phyloP scores from a whole-genome alignment of 2,329 filamentous ascomycete genomes.

The Aspergillus pseudoglaucus region DNA sequence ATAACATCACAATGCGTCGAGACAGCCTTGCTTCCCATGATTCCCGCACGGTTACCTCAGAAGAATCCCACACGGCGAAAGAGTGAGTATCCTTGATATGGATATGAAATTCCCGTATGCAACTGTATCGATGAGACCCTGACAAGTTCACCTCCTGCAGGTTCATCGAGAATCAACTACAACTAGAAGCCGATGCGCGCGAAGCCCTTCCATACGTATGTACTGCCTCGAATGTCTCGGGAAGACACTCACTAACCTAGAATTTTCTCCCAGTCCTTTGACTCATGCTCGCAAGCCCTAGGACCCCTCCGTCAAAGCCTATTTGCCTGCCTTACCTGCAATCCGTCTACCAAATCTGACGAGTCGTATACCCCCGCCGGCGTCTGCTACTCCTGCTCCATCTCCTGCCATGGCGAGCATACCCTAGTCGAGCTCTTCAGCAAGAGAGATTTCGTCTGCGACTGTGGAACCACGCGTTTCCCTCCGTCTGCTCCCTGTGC shows the following conservation, averaged over 20 bases:
- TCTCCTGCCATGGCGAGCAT: conserved; percentile 94
- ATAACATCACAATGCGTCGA: conserved; percentile 19
- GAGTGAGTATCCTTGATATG: conserved; percentile 46
- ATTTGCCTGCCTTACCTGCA: conserved; percentile 92
- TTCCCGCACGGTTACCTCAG: conserved; percentile 60
- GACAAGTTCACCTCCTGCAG: conserved; percentile 36
- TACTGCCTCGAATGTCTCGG: background rate
- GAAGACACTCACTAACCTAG: conserved; percentile 7
- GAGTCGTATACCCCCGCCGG: conserved; percentile 68
- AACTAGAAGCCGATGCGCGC: conserved; percentile 87
- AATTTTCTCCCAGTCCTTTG: conserved; percentile 68
- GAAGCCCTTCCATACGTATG: conserved; percentile 88
- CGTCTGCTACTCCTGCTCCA: conserved; percentile 93
- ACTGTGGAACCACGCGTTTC: conserved; percentile 84
- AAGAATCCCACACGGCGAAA: conserved; percentile 65
- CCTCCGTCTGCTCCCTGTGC: conserved; percentile 65
- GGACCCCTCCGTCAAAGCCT: conserved; percentile 81
- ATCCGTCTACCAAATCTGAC: conserved; percentile 61
- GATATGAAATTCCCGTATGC: background rate
- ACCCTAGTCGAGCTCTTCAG: conserved; percentile 90
- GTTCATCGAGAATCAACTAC: conserved; percentile 82
- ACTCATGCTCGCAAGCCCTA: conserved; percentile 84
- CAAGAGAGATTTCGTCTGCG: conserved; percentile 92
- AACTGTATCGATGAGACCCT: background rate
- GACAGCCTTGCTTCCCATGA: conserved; percentile 46